These are phyloP conservation scores for Pythium insidiosum DNA, from an alignment of 352 stramenopile genomes.

Conservation along the genomic window DNA sequence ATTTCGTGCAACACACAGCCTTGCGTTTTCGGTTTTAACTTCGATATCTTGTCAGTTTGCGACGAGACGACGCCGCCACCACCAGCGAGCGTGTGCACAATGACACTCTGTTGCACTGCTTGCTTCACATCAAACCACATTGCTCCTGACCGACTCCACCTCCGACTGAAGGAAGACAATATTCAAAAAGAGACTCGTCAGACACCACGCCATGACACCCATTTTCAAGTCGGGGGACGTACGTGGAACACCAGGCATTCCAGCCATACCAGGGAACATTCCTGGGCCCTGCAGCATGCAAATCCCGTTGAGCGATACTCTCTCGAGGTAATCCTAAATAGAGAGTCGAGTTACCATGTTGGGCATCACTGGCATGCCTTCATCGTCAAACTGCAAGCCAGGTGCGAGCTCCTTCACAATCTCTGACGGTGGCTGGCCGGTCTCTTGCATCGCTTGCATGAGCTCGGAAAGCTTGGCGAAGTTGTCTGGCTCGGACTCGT, in stretches of 20 bases:
- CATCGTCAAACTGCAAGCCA: slow-evolving; percentile 93
- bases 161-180: no score
- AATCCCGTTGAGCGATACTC: no score
- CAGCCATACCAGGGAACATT: slow-evolving; percentile 79
- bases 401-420: slow-evolving; percentile 99
- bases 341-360: slow-evolving; percentile 88
- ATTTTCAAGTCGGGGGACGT: slow-evolving; percentile 14
- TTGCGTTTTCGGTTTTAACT: no score
- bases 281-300: slow-evolving; percentile 51
- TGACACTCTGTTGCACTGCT: no score
- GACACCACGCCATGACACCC: not conserved
- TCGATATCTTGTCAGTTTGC: no score
- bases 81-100: no score
- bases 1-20: no score
- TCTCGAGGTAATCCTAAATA: no score
- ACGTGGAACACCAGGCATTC: slow-evolving; percentile 72
- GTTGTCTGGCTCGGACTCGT: slow-evolving; percentile 97
- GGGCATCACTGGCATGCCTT: slow-evolving; percentile 96
- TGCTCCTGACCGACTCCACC: slow-evolving; percentile 57
- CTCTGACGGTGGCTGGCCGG: slow-evolving; percentile 92
- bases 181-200: no score
- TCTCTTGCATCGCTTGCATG: slow-evolving; percentile 95
- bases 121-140: slow-evolving; percentile 18
- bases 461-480: slow-evolving; percentile 92
- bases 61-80: no score